phyloP scores from a whole-genome alignment of 192 early-diverging fungal genomes.

The Gaertneriomyces semiglobifer region DNA sequence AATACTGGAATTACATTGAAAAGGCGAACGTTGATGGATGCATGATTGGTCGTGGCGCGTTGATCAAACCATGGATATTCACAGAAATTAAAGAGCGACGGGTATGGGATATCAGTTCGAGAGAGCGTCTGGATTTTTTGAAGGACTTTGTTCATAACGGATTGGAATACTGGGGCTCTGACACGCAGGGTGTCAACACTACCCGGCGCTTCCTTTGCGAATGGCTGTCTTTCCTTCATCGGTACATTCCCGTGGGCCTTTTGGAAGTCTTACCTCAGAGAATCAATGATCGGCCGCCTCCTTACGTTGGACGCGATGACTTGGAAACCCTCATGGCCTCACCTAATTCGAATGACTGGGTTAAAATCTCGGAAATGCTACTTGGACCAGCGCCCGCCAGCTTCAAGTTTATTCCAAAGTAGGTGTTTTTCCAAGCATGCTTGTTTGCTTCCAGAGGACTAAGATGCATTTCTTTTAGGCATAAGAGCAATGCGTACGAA shows the following conservation, averaged over 20 bases:
- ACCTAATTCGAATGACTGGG: conserved; percentile 75
- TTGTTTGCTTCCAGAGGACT: neutral
- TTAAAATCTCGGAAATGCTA: conserved; percentile 87
- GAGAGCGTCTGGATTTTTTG: conserved; percentile 89
- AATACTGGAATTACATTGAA: conserved; percentile 73
- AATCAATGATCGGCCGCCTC: conserved; percentile 87
- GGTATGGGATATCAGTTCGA: conserved; percentile 86
- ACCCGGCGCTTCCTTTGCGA: conserved; percentile 66
- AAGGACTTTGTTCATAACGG: conserved; percentile 77
- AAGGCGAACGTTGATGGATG: conserved; percentile 59
- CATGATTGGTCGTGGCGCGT: conserved; percentile 89
- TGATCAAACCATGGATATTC: conserved; percentile 99
- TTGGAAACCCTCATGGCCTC: conserved; percentile 94
- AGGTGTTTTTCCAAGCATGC: neutral
- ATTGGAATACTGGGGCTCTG: conserved; percentile 95
- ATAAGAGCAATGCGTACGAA: conserved; percentile 82
- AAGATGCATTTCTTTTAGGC: conserved; percentile 30
- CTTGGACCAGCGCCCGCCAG: conserved; percentile 82
- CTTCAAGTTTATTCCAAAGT: conserved; percentile 90
- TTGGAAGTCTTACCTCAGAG: conserved; percentile 89
- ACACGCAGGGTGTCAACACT: conserved; percentile 78
- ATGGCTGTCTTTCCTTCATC: conserved; percentile 51
- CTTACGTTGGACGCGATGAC: conserved; percentile 81
- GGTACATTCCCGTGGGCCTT: conserved; percentile 88
- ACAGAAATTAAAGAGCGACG: conserved; percentile 79